Conservation (phyloP, 75 land plant genomes). For the Larix kaempferi region DNA sequence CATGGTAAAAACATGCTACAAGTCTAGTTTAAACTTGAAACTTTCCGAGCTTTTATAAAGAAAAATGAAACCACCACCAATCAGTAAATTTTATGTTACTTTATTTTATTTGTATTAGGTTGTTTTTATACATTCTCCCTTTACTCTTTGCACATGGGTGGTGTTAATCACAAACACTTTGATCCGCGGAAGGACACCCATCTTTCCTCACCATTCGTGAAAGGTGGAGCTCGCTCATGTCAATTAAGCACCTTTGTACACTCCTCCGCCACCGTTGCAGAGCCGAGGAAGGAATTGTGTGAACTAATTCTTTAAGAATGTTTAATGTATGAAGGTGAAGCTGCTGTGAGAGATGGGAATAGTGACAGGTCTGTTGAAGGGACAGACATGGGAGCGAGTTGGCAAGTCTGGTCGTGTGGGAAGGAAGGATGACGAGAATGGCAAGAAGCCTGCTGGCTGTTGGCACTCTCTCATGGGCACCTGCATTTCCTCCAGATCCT, state of each 20-base stretch:
- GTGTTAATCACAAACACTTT: not conserved
- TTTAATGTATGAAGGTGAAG: not conserved
- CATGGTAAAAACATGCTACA: too few species aligned
- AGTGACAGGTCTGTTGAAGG: constrained; percentile 9
- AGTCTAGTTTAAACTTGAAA: too few species aligned
- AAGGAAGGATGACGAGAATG: constrained; percentile 3
- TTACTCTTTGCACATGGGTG: constrained; percentile 10
- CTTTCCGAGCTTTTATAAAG: too few species aligned
- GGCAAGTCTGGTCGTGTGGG: not conserved
- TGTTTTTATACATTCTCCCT: not conserved
- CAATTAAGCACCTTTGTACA: not conserved
- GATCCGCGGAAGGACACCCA: not conserved
- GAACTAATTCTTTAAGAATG: not conserved
- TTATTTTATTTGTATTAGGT: not conserved
- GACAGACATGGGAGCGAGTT: constrained; percentile 11
- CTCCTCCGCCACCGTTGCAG: not conserved
- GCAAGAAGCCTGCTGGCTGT: not conserved
- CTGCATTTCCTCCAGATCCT: constrained; percentile 8
- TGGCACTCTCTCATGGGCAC: constrained; percentile 5
- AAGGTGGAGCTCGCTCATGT: not conserved
- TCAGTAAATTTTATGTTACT: not conserved
- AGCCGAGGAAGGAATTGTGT: not conserved
- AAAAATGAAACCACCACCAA: too few species aligned
- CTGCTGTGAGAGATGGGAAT: constrained; percentile 1
- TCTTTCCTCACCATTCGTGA: not conserved